These are phyloP conservation scores for Aspergillus clavatus DNA, from an alignment of 2,329 filamentous ascomycete genomes.

Conservation along the genomic window DNA sequence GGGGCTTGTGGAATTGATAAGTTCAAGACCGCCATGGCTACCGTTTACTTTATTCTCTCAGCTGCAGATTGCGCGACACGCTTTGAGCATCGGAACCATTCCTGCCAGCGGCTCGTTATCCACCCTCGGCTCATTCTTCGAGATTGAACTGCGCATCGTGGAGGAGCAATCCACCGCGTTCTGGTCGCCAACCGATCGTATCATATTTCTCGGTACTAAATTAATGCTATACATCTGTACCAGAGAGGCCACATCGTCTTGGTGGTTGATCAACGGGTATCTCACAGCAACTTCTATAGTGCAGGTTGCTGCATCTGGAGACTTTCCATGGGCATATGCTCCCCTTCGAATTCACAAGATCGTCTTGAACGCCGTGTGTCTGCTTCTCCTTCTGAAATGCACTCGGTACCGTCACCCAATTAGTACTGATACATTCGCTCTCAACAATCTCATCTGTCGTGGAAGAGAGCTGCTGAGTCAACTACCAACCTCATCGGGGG, in stretches of 20 bases:
- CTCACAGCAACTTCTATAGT: no score
- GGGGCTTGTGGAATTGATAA: slow-evolving; percentile 7
- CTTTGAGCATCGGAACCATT: slow-evolving; percentile 2
- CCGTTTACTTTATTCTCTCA: slow-evolving; percentile 9
- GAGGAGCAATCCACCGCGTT: slow-evolving; percentile 4
- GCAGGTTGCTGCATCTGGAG: no score
- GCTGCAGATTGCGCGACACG: slow-evolving; percentile 6
- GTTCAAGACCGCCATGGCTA: slow-evolving; percentile 7
- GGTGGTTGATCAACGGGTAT: neutral
- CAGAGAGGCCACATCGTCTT: neutral
- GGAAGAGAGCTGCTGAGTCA: no score
- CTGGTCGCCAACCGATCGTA: slow-evolving; percentile 6
- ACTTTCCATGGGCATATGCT: no score
- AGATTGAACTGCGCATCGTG: slow-evolving; percentile 1
- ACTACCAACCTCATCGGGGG: no score
- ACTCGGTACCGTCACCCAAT: slow-evolving; percentile 3
- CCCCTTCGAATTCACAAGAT: neutral
- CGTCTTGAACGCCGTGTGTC: slow-evolving; percentile 3
- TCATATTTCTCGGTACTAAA: slow-evolving; percentile 5
- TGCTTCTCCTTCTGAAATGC: slow-evolving; percentile 3
- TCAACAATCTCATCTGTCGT: neutral
- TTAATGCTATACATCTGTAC: slow-evolving; percentile 8
- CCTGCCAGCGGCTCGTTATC: slow-evolving; percentile 2
- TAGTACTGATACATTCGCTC: no score
- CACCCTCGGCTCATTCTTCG: neutral